Base-by-base conservation (phyloP, 176 grass and related monocot species). In the Pontederia crassipes region DNA sequence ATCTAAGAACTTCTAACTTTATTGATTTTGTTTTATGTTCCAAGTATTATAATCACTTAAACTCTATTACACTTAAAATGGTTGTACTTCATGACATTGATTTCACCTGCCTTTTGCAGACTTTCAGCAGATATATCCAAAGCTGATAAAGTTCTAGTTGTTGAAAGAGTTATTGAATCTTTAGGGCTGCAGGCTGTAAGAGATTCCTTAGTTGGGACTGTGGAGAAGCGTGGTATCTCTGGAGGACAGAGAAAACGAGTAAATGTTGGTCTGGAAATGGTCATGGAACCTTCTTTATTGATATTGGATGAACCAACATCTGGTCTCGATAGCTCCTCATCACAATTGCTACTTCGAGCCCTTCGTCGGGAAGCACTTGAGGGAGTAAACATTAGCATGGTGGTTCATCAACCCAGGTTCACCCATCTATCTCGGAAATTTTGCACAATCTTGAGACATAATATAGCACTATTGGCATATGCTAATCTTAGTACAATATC, bases 231-330 rank as follows among this genome's bases (percentile, higher is more conserved):
- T 12, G 91, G 91, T 17, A 95, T 95, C 64, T 95, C 91, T 18
- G 91, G 86, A 0, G 91, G 91, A 14, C 91, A 95, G 69, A 84
- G 80, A 66, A 95, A 95, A 72, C 80, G 91, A 46, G 91, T 95
- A 40, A 95, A 95, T 73, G 91, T 95, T 15, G 91, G 91, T 1
- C 74, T 95, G 17, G 91, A 95, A 26, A 95, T 95, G 91, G 91
- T 95, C 15, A 95, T 90, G 78, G 91, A 95, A 2, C 91, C 91
- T 40, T 95, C 91, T 40, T 86, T 95, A 48, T 55, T 95, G 54
- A 90, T 95, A 63, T 75, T 95, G 15, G 91, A 95, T 69, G 91
- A 95, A 78, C 91, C 86, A 69, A 95, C 91, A n/a, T 95, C 91
- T 27, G 91, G 91, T 48, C 55, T 95, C 12, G 91, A 95, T 60